Conservation (phyloP, 306 rosid genomes). For the Cucumis hystrix region DNA sequence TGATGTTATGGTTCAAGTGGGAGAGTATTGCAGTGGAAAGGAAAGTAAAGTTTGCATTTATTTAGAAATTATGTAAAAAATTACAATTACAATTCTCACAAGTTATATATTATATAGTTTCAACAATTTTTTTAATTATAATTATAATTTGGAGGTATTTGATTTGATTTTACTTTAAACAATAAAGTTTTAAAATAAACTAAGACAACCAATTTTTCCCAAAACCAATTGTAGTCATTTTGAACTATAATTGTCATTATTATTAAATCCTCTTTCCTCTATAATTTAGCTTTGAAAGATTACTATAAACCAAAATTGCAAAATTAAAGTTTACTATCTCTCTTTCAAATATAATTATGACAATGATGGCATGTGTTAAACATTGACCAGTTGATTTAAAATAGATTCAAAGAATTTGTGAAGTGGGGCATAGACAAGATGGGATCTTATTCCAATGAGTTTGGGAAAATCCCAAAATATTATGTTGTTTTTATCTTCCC, state of each 20-base stretch:
- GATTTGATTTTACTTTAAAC: neutral
- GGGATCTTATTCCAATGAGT: neutral
- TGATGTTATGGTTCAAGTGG: too few species aligned
- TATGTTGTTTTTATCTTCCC: neutral
- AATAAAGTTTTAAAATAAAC: neutral
- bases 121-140: too few species aligned
- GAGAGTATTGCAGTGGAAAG: too few species aligned
- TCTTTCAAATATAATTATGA: neutral
- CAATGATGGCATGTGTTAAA: neutral
- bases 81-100: neutral
- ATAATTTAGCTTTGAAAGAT: neutral
- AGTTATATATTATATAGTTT: neutral
- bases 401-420: neutral
- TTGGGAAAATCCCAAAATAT: neutral
- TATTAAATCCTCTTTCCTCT: neutral
- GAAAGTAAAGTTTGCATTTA: too few species aligned
- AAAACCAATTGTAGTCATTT: neutral
- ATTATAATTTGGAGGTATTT: neutral
- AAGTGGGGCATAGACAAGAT: neutral
- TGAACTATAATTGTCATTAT: neutral
- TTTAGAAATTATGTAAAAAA: too few species aligned
- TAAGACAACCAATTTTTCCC: neutral
- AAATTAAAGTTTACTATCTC: neutral
- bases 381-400: too few species aligned
- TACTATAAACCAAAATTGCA: neutral